phyloP scores from a whole-genome alignment of 768 basidiomycete genomes.

The Trametes cubensis region DNA sequence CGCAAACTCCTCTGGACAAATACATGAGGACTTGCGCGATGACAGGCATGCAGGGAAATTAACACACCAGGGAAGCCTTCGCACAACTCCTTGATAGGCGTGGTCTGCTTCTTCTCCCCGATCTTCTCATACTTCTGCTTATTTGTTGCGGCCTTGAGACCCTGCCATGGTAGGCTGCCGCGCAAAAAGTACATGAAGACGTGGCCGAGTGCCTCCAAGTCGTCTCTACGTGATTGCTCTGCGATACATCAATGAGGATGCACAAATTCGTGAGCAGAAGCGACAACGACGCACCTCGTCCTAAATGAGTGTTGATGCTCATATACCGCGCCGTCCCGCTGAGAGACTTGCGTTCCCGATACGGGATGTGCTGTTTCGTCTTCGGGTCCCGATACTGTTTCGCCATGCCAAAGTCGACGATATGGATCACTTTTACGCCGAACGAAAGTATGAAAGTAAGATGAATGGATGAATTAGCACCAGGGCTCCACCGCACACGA shows the following conservation, averaged over 20 bases:
- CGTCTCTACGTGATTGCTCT: slow-evolving; percentile 95
- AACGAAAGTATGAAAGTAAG: no score
- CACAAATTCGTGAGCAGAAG: no score
- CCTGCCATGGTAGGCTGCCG: slow-evolving; percentile 98
- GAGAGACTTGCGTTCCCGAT: slow-evolving; percentile 95
- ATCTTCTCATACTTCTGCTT: slow-evolving; percentile 99
- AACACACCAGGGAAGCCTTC: slow-evolving; percentile 89
- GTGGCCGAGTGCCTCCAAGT: slow-evolving; percentile 98
- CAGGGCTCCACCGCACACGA: neutral
- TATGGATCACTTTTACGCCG: slow-evolving; percentile 68
- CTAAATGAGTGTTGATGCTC: slow-evolving; percentile 99
- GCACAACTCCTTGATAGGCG: slow-evolving; percentile 94
- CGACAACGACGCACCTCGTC: slow-evolving; percentile 68
- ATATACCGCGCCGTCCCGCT: slow-evolving; percentile 99
- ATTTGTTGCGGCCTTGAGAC: slow-evolving; percentile 98
- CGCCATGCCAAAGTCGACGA: slow-evolving; percentile 99
- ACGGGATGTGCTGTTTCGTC: slow-evolving; percentile 99
- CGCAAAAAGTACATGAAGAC: slow-evolving; percentile 99
- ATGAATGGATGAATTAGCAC: neutral
- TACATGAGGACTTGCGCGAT: slow-evolving; percentile 12
- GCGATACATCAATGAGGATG: slow-evolving; percentile 17
- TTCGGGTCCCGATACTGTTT: slow-evolving; percentile 99
- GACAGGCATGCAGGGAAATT: slow-evolving; percentile 2
- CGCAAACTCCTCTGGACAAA: slow-evolving; percentile 84
- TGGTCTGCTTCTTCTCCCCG: slow-evolving; percentile 99